These are phyloP conservation scores for Magnaporthiopsis incrustans DNA, from an alignment of 2,329 filamentous ascomycete species.

Conservation along the genomic window DNA sequence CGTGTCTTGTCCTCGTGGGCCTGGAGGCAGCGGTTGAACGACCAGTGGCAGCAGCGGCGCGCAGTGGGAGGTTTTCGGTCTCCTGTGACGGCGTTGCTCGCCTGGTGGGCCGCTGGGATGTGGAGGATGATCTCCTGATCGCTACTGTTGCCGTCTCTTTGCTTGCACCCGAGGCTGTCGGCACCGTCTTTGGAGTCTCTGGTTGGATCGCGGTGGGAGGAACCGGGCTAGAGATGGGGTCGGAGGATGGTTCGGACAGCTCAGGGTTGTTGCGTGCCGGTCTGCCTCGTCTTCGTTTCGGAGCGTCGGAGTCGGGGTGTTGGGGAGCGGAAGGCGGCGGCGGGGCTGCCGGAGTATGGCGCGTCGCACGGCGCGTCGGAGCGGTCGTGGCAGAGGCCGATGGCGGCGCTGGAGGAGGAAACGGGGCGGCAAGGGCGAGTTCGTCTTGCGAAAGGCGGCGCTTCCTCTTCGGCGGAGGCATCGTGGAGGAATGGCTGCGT, in stretches of 20 bases:
- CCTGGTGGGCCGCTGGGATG: neutral
- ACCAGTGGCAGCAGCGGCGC: neutral
- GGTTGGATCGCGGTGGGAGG: too few species aligned
- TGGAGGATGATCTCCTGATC: neutral
- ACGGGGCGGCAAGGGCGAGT: neutral
- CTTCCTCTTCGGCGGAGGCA: slow-evolving; percentile 25
- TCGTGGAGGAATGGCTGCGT: slow-evolving; percentile 9
- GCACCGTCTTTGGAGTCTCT: slow-evolving; percentile 24
- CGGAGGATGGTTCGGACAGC: neutral
- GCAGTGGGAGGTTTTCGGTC: neutral
- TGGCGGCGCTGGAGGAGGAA: neutral
- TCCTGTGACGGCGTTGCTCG: neutral
- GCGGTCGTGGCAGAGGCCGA: slow-evolving; percentile 3
- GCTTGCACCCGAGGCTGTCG: slow-evolving; percentile 26
- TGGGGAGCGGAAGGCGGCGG: neutral
- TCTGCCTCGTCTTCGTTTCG: slow-evolving; percentile 1
- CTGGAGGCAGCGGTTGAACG: neutral
- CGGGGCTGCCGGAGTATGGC: slow-evolving; percentile 23
- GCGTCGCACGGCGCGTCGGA: slow-evolving; percentile 24
- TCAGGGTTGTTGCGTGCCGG: neutral
- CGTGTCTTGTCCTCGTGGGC: neutral
- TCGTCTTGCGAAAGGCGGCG: slow-evolving; percentile 15
- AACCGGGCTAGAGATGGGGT: neutral
- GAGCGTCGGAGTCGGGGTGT: neutral
- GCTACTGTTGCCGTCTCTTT: neutral